These are phyloP conservation scores for Exobasidium rhododendri DNA, from an alignment of 1,284 basidiomycete species.

Conservation along the genomic window DNA sequence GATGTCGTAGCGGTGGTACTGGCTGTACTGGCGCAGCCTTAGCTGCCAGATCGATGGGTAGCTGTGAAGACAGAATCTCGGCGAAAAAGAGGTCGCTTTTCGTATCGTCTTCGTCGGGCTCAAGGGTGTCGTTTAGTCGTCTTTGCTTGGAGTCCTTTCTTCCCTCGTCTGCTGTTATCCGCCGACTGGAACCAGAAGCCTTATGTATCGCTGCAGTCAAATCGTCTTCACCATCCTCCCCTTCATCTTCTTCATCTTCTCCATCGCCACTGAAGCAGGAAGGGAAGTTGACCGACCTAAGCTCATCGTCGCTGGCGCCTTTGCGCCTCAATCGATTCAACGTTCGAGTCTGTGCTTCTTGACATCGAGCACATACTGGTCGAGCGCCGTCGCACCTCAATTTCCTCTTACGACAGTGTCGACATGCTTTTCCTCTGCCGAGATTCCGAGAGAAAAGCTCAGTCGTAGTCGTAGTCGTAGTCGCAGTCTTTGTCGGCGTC, in stretches of 20 bases:
- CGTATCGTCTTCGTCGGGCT: neutral
- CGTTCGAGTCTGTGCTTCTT: neutral
- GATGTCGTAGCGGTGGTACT: neutral
- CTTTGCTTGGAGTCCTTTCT: neutral
- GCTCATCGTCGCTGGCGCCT: neutral
- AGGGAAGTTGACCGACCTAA: neutral
- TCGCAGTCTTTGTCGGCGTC: neutral
- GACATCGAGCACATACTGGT: conserved; percentile 26
- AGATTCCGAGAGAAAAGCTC: conserved; percentile 38
- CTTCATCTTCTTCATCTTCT: neutral
- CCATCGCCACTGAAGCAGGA: neutral
- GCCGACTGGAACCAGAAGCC: neutral
- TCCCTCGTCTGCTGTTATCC: neutral
- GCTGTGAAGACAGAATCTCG: conserved; percentile 3
- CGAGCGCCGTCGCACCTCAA: conserved; percentile 43
- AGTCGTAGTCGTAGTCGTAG: neutral
- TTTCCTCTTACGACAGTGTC: conserved; percentile 40
- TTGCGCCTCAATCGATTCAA: neutral
- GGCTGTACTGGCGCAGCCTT: neutral
- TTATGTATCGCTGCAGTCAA: neutral
- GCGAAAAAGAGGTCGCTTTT: conserved; percentile 4
- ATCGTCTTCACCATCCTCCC: neutral
- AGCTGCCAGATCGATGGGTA: neutral
- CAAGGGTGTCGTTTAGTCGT: neutral
- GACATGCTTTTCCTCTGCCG: conserved; percentile 39